Percentiles rank a stretch among this genome's conserved stretches.
Evolutionary conservation across 441 rosid genomes (phyloP).

Genomic region (Mallotus repandus): DNA sequence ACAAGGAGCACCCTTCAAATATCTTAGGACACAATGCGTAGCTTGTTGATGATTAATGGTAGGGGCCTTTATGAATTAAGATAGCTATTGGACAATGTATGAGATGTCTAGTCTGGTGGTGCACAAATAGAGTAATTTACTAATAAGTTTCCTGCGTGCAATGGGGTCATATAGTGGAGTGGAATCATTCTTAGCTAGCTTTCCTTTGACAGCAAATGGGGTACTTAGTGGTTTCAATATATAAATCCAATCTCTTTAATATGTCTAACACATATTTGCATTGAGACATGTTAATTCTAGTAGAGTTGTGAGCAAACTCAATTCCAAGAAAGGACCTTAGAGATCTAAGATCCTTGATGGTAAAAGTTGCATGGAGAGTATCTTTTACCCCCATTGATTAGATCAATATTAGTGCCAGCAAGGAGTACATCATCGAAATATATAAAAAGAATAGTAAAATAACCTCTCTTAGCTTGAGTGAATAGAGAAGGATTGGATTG

Average conservation of each 20-base stretch:
- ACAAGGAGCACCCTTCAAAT: neutral
- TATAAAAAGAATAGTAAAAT: too few relatives aligned
- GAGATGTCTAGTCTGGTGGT: neutral
- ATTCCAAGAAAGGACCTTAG: neutral
- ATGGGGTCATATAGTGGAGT: too few relatives aligned
- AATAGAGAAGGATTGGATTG: too few relatives aligned
- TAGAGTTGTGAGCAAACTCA: neutral
- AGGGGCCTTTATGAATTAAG: neutral
- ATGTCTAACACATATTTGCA: neutral
- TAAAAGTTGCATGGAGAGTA: too few relatives aligned
- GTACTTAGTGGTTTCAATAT: neutral
- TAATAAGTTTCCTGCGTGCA: neutral
- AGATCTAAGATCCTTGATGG: neutral
- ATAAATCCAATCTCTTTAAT: neutral
- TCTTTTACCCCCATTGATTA: too few relatives aligned
- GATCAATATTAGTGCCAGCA: too few relatives aligned
- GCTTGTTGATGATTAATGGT: neutral
- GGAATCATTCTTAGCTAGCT: neutral
- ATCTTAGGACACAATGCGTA: neutral
- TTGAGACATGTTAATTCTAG: neutral
- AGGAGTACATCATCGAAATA: too few relatives aligned
- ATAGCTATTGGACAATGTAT: neutral
- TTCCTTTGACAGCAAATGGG: neutral
- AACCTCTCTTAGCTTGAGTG: too few relatives aligned
- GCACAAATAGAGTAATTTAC: neutral